Evolutionary conservation across 305 asterid species (phyloP).

Genomic region (Salvia sclarea): DNA sequence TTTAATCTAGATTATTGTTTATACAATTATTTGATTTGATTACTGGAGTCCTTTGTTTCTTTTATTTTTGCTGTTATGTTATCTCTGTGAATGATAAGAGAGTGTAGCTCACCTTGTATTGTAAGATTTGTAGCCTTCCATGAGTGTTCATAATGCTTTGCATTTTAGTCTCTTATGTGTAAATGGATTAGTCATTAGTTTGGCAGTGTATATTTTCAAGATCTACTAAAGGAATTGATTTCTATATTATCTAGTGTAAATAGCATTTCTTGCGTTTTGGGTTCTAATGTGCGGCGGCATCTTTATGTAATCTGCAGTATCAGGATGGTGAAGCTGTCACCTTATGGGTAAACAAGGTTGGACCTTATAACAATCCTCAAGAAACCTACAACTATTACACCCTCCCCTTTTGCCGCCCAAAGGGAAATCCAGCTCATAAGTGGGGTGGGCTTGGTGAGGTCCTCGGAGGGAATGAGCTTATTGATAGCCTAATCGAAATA

Average conservation of each 20-base stretch:
- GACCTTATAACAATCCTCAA: constrained; percentile 81
- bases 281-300: constrained; percentile 9
- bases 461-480: constrained; percentile 67
- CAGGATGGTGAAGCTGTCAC: constrained; percentile 53
- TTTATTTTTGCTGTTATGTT: background rate
- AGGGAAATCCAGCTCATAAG: constrained; percentile 54
- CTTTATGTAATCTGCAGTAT: constrained; percentile 50
- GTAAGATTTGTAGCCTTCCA: background rate
- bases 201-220: constrained; percentile 1
- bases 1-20: background rate
- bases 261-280: constrained; percentile 22
- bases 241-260: constrained; percentile 17
- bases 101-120: constrained; percentile 8
- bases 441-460: constrained; percentile 78
- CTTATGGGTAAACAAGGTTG: constrained; percentile 74
- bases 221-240: constrained; percentile 7
- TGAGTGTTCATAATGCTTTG: background rate
- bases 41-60: constrained; percentile 2
- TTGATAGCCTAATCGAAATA: constrained; percentile 65
- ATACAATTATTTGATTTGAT: constrained; percentile 13
- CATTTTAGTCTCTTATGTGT: background rate
- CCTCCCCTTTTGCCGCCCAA: constrained; percentile 65
- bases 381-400: constrained; percentile 74
- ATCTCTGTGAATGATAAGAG: background rate
- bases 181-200: background rate